Conservation (phyloP, 805 yeast genomes). For the Wickerhamomyces bisporus region DNA sequence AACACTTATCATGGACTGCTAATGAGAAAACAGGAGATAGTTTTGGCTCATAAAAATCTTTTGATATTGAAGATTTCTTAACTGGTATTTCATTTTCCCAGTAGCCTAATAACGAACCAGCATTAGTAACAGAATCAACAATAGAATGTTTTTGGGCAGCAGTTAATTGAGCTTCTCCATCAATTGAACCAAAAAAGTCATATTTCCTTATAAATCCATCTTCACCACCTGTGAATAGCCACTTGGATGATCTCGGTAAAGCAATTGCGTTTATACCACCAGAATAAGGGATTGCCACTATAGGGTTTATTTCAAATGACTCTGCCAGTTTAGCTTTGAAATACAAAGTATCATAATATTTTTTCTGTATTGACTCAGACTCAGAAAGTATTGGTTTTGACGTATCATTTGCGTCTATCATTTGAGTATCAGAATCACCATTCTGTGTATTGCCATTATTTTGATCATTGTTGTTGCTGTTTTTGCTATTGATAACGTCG, state of each 20-base stretch:
- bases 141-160: constrained; percentile 87
- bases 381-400: constrained; percentile 4
- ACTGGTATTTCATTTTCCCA: constrained; percentile 97
- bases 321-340: constrained; percentile 47
- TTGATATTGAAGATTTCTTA: constrained; percentile 32
- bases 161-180: constrained; percentile 82
- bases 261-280: constrained; percentile 74
- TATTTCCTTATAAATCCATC: constrained; percentile 91
- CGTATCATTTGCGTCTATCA: constrained; percentile 14
- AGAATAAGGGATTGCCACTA: constrained; percentile 82
- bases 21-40: constrained; percentile 84
- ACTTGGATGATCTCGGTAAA: constrained; percentile 72
- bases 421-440: constrained; percentile 13
- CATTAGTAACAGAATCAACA: constrained; percentile 79
- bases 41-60: constrained; percentile 43
- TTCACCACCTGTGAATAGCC: constrained; percentile 91
- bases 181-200: constrained; percentile 79
- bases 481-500: no score
- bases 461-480: constrained; percentile 1
- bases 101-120: constrained; percentile 77
- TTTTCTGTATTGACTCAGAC: constrained; percentile 10
- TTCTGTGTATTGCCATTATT: constrained; percentile 5
- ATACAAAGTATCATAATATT: constrained; percentile 28
- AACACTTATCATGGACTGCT: constrained; percentile 76
- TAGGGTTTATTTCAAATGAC: constrained; percentile 69